Evolutionary conservation across 257 asterid species (phyloP).

Genomic region (Primulina tabacum): DNA sequence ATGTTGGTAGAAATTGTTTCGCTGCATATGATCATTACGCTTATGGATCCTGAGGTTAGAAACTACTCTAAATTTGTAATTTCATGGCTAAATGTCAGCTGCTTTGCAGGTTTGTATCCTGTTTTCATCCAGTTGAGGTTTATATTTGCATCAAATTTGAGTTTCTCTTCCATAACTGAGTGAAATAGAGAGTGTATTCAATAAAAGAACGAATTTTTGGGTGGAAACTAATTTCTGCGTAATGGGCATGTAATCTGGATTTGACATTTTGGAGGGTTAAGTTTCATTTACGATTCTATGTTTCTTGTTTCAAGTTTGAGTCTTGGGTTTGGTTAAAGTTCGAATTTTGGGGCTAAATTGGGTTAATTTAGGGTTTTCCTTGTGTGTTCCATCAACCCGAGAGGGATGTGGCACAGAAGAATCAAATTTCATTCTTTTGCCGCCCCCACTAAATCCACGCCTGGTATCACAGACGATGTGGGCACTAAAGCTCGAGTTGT

Average conservation of each 20-base stretch:
- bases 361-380: too few species aligned
- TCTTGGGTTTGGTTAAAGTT: neutral
- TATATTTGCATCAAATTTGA: neutral
- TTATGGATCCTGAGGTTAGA: too few species aligned
- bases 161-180: neutral
- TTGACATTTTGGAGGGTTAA: neutral
- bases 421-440: too few species aligned
- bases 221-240: too few species aligned
- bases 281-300: neutral
- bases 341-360: neutral
- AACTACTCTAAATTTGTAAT: neutral
- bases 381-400: too few species aligned
- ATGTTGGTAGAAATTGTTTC: neutral
- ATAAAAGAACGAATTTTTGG: neutral
- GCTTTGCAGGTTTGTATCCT: too few species aligned
- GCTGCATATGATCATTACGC: neutral
- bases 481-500: too few species aligned
- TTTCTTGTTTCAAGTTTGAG: neutral
- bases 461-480: too few species aligned
- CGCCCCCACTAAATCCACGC: too few species aligned
- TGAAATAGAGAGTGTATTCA: neutral
- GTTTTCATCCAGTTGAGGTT: too few species aligned
- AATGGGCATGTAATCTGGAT: neutral
- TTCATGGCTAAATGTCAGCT: neutral
- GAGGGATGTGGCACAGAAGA: too few species aligned